Evolutionary conservation across 2,329 filamentous ascomycete species (phyloP), one percentile per base, ranked within the genome.

Genomic region (Apiospora kogelbergensis): DNA sequence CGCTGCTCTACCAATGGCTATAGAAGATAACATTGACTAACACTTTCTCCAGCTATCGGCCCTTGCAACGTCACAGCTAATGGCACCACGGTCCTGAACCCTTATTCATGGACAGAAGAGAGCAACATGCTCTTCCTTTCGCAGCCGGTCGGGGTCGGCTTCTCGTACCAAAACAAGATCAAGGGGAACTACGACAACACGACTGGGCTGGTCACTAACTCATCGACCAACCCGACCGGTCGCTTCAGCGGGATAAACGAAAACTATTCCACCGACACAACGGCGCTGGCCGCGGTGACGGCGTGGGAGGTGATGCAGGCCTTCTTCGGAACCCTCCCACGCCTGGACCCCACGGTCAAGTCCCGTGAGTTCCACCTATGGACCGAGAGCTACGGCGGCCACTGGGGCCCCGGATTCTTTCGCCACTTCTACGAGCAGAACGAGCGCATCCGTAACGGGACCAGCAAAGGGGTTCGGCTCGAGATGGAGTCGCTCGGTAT

Each of bases 401-500:
- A 72, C 57, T 72, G 68, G 63, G 71, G 67, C 20, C 71, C 71
- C 24, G 69, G 67, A 5, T 68, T 72, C 41, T 42, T 22, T 30
- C 46, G 63, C 57, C 53, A 46, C 57, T 67, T 69, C 37, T 44
- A 67, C 26, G 26, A 37, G n/a, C 65, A 69, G 57, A 69, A 69
- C 33, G 11, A 37, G 40, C 41, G 20, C 11, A 65, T 69, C 33
- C 24, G 48, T 15, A 57, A 57, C 48, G 48, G 63, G 9, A 57
- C 37, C 48, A 33, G 30, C 30, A 42, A 42, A 26, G 48, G 24
- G 24, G 48, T 13, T 11, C 65, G 53, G 33, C 66, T 92, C 60
- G 85, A 86, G 68, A 81, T 94, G 13, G 82, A 81, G 17, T 88
- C 90, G 0, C 79, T 94, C 0, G 91, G 91, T 22, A 91, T 94